Percentiles rank a stretch among this genome's conserved stretches.
Conservation (phyloP, 202 grass and related monocot genomes). For the Brachypodium distachyon region DNA sequence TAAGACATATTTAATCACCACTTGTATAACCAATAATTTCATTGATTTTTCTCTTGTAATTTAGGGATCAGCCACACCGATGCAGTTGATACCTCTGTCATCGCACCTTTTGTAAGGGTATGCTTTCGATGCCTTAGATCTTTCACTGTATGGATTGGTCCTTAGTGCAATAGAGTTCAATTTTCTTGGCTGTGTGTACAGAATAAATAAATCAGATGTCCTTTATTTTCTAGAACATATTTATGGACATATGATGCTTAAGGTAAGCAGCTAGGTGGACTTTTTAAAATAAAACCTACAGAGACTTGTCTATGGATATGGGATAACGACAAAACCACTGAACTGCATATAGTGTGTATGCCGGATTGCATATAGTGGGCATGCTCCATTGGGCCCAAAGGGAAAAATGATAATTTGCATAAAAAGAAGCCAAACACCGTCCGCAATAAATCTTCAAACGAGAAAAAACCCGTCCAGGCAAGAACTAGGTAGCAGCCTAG, state of each 20-base stretch:
- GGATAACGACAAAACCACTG: neutral
- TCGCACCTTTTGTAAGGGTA: constrained; percentile 67
- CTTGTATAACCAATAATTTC: neutral
- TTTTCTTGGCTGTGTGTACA: neutral
- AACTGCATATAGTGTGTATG: neutral
- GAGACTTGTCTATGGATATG: neutral
- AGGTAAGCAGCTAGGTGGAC: neutral
- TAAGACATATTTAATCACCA: neutral
- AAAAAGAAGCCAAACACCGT: neutral
- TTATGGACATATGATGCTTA: neutral
- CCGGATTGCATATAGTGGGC: neutral
- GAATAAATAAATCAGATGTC: neutral
- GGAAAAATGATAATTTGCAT: neutral
- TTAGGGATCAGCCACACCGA: constrained; percentile 69
- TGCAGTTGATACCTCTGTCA: constrained; percentile 29
- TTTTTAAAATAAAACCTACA: neutral
- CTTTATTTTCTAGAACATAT: neutral
- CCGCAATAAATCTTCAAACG: neutral
- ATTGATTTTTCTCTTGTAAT: neutral
- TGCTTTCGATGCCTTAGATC: neutral
- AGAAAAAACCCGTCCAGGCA: neutral
- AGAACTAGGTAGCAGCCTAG: neutral
- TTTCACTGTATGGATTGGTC: neutral
- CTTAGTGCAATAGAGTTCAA: neutral
- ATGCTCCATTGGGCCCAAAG: too few relatives aligned